phyloP scores from a whole-genome alignment of 805 yeast genomes.

The Wilhelminamyces savonicus region DNA sequence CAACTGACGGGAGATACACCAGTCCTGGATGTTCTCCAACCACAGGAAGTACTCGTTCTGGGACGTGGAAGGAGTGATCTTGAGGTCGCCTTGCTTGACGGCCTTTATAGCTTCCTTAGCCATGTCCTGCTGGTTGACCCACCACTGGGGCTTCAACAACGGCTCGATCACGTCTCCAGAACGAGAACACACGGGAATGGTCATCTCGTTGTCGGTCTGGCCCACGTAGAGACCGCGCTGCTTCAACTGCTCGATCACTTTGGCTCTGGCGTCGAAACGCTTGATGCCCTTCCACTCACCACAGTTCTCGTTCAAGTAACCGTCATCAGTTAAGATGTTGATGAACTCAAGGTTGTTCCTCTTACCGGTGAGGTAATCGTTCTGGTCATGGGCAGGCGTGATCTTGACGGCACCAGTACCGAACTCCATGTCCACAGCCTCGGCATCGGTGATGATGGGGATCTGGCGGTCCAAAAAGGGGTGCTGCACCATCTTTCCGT shows the following conservation, averaged over 20 bases:
- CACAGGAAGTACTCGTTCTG: constrained; percentile 93
- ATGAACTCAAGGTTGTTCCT: constrained; percentile 84
- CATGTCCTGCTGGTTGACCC: constrained; percentile 89
- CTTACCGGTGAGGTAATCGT: constrained; percentile 95
- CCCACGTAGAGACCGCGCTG: constrained; percentile 70
- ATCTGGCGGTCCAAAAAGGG: constrained; percentile 81
- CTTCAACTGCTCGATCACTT: constrained; percentile 76
- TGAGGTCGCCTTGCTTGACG: constrained; percentile 73
- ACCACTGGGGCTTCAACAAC: constrained; percentile 97
- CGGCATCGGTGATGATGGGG: constrained; percentile 85
- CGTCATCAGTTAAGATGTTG: constrained; percentile 89
- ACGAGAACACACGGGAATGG: constrained; percentile 89
- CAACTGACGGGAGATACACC: constrained; percentile 95
- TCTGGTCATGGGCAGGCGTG: constrained; percentile 97
- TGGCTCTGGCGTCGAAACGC: constrained; percentile 88
- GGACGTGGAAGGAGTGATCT: constrained; percentile 81
- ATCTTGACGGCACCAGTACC: constrained; percentile 99
- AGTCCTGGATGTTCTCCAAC: constrained; percentile 94
- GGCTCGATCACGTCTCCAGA: constrained; percentile 98
- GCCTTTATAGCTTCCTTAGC: constrained; percentile 84
- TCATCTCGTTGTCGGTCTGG: constrained; percentile 93
- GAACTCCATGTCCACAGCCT: constrained; percentile 97
- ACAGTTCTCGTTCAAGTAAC: constrained; percentile 83
- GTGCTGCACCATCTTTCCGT: constrained; percentile 86
- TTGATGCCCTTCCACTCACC: constrained; percentile 90